phyloP scores from a whole-genome alignment of 2,329 filamentous ascomycete genomes.

The Fusarium burgessii region DNA sequence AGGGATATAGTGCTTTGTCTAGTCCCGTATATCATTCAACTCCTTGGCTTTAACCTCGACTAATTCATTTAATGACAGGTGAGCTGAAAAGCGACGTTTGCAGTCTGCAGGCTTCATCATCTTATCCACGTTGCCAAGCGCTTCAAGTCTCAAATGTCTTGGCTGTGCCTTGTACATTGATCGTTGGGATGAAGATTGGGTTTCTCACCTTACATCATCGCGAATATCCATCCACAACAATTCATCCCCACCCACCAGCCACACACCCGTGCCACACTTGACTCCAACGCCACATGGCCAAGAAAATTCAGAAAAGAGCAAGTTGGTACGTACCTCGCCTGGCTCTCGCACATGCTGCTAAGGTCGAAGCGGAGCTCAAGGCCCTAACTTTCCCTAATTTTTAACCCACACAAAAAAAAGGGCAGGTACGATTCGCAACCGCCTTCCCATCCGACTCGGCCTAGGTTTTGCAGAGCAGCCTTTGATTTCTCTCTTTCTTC shows the following conservation, averaged over 20 bases:
- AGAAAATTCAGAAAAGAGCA: background rate
- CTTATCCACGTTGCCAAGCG: background rate
- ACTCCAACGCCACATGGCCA: slow-evolving; percentile 5
- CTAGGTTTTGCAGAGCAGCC: slow-evolving; percentile 49
- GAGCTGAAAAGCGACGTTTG: background rate
- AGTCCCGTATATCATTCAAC: background rate
- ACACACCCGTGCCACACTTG: background rate
- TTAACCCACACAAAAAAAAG: slow-evolving; percentile 64
- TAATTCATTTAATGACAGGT: background rate
- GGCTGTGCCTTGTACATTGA: background rate
- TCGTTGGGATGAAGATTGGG: too few relatives aligned
- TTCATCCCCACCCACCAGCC: background rate
- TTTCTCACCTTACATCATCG: too few relatives aligned
- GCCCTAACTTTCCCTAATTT: slow-evolving; percentile 59
- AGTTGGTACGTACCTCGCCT: slow-evolving; percentile 14
- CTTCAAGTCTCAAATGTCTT: background rate
- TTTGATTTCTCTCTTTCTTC: slow-evolving; percentile 49
- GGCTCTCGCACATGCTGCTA: slow-evolving; percentile 3
- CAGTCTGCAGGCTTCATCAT: background rate
- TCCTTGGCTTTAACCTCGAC: background rate
- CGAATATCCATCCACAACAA: too few relatives aligned
- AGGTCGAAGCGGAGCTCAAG: slow-evolving; percentile 45
- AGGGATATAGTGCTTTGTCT: background rate
- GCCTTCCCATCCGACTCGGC: slow-evolving; percentile 46
- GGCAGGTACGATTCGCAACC: slow-evolving; percentile 52